phyloP scores from a whole-genome alignment of 2,329 filamentous ascomycete genomes.

The Sclerotinia minor region DNA sequence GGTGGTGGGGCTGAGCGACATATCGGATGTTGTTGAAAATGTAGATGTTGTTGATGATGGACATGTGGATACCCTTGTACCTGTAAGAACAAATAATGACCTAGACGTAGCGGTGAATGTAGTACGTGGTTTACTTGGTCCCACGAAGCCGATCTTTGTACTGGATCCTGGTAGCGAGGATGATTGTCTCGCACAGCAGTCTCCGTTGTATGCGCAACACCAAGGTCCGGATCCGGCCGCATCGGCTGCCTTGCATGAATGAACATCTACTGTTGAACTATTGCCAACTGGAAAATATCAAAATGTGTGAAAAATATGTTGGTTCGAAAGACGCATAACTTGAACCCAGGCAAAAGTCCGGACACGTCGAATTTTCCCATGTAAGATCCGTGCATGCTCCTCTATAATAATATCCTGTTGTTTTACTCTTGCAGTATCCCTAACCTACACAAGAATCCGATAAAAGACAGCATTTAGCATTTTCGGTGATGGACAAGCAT shows the following conservation, averaged over 20 bases:
- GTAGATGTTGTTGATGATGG: neutral
- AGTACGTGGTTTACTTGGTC: neutral
- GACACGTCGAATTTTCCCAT: constrained; percentile 31
- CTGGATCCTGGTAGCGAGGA: constrained; percentile 26
- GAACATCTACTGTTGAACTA: constrained; percentile 26
- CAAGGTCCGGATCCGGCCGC: constrained; percentile 27
- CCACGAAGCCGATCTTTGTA: constrained; percentile 26
- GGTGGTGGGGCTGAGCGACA: neutral
- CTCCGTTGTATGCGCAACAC: constrained; percentile 32
- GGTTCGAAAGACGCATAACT: constrained; percentile 18
- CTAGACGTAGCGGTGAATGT: neutral
- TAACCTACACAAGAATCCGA: constrained; percentile 29
- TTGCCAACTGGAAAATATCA: constrained; percentile 25
- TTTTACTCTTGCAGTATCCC: constrained; percentile 29
- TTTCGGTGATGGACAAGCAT: constrained; percentile 24
- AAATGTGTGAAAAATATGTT: neutral
- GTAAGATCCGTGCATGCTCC: constrained; percentile 30
- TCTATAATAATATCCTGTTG: constrained; percentile 31
- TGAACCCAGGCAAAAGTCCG: constrained; percentile 28
- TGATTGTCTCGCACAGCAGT: constrained; percentile 24
- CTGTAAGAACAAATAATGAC: neutral
- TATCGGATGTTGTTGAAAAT: constrained; percentile 13
- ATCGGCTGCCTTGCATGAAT: constrained; percentile 26
- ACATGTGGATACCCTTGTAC: neutral
- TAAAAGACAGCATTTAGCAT: constrained; percentile 27